Conservation (phyloP, 352 stramenopile species). For the Stramenopiles sp. region DNA sequence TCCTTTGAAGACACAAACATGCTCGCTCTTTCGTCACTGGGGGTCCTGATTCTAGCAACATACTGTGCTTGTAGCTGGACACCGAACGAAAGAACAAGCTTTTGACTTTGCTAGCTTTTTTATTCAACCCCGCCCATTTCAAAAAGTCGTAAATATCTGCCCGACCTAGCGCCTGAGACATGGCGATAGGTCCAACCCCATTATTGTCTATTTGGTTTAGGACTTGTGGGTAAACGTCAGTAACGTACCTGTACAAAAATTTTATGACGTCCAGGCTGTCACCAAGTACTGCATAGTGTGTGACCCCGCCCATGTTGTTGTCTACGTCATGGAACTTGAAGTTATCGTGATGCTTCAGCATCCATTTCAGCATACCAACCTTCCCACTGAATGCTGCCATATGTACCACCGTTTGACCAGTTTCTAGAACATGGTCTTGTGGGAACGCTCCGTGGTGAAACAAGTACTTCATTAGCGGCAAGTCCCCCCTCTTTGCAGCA, state of each 20-base stretch:
- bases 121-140: not conserved
- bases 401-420: not conserved
- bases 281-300: constrained; percentile 1
- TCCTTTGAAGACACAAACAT: not conserved
- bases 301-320: not conserved
- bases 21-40: not conserved
- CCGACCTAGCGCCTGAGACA: not conserved
- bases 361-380: not conserved
- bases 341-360: not conserved
- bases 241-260: not conserved
- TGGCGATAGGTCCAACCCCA: not conserved
- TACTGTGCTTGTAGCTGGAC: not conserved
- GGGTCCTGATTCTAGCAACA: not conserved
- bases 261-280: not conserved
- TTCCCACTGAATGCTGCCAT: not conserved
- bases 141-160: not conserved
- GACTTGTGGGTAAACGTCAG: not conserved
- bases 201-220: not conserved
- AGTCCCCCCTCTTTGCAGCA: not conserved
- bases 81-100: not conserved
- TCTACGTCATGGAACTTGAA: not conserved
- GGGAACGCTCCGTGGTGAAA: not conserved
- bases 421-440: not conserved
- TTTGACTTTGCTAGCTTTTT: not conserved
- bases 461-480: not conserved